Conservation (phyloP, 2,329 filamentous ascomycete species). For the Ophiocordyceps camponoti-saundersi region DNA sequence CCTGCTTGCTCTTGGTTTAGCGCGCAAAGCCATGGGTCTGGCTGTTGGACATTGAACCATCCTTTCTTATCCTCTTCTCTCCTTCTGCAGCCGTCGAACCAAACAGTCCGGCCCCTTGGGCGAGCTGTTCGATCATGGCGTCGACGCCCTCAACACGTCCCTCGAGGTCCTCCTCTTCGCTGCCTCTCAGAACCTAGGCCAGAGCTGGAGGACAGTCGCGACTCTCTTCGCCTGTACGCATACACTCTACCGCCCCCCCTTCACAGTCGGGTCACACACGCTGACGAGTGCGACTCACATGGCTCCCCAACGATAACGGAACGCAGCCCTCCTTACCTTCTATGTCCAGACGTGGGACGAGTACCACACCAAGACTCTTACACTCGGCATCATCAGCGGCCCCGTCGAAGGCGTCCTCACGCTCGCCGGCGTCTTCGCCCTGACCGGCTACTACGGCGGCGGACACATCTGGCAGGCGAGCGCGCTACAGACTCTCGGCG, state of each 20-base stretch:
- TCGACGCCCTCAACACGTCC: conserved; percentile 92
- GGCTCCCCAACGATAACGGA: neutral
- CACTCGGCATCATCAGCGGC: conserved; percentile 78
- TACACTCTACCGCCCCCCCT: neutral
- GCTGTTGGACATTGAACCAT: neutral
- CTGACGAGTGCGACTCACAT: neutral
- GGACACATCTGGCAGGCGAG: conserved; percentile 87
- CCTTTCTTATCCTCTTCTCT: neutral
- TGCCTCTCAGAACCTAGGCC: conserved; percentile 80
- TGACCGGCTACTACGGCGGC: conserved; percentile 74
- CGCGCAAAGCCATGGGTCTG: no score
- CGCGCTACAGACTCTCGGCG: conserved; percentile 53
- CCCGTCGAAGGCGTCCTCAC: conserved; percentile 90
- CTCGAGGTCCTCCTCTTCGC: conserved; percentile 87
- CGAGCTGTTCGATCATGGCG: conserved; percentile 93
- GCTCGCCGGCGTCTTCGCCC: conserved; percentile 61
- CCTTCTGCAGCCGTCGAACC: conserved; percentile 51
- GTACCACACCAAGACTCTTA: conserved; percentile 93
- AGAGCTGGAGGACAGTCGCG: conserved; percentile 76
- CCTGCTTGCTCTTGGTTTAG: neutral
- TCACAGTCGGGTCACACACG: conserved; percentile 1
- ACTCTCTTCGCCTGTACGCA: conserved; percentile 63
- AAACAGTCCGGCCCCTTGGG: conserved; percentile 84
- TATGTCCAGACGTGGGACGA: conserved; percentile 99
- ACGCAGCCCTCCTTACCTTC: conserved; percentile 73